These are phyloP conservation scores for Graphilbum ipis-grandicollis DNA, from an alignment of 2,329 filamentous ascomycete genomes.

Conservation along the genomic window DNA sequence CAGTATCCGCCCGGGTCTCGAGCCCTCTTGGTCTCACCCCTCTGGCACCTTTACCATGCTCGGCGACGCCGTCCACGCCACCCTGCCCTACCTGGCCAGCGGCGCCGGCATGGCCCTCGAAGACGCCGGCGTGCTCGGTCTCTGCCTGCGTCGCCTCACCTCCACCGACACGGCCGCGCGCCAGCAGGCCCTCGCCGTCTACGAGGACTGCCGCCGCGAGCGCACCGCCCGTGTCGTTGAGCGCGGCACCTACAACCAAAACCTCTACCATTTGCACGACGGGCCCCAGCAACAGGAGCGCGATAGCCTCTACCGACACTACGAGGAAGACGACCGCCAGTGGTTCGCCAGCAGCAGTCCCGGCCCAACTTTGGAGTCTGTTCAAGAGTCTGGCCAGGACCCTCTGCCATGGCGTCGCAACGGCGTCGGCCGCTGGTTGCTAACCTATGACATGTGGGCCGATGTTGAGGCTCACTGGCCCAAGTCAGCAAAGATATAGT, in stretches of 20 bases:
- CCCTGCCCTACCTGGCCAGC: conserved; percentile 29
- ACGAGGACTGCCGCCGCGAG: conserved; percentile 6
- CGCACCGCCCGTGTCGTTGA: conserved; percentile 7
- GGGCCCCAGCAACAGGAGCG: conserved; percentile 6
- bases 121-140: conserved; percentile 19
- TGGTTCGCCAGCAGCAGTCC: conserved; percentile 4
- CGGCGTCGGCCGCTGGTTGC: conserved; percentile 7
- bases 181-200: conserved; percentile 4
- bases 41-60: conserved; percentile 21
- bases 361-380: not conserved
- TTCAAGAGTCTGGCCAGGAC: conserved; percentile 6
- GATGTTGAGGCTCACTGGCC: conserved; percentile 5
- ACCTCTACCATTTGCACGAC: conserved; percentile 9
- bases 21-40: conserved; percentile 22
- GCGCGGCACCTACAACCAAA: conserved; percentile 8
- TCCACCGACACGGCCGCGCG: conserved; percentile 2
- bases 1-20: conserved; percentile 21
- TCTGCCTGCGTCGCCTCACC: conserved; percentile 6
- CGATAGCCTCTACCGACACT: conserved; percentile 3
- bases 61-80: conserved; percentile 27
- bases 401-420: conserved; percentile 8
- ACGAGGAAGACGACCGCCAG: conserved; percentile 1
- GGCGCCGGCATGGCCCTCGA: conserved; percentile 27
- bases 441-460: conserved; percentile 9
- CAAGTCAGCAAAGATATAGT: too few species aligned